phyloP scores from a whole-genome alignment of 495 filamentous ascomycete species.

The Penicillium verhagenii region DNA sequence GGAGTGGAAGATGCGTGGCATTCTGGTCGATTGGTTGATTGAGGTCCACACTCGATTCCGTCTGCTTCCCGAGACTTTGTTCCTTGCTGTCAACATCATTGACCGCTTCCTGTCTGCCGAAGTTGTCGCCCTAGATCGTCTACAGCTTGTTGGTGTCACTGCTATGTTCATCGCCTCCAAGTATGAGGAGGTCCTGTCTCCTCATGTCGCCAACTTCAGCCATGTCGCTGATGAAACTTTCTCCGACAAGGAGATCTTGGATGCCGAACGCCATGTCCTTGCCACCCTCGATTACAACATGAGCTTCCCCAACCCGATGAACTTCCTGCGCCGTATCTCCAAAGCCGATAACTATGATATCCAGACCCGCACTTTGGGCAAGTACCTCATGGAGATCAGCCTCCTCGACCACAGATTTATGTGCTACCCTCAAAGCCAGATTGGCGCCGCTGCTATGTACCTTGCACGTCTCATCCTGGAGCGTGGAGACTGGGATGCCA shows the following conservation, averaged over 20 bases:
- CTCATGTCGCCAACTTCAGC: constrained; percentile 94
- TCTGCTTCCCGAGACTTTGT: constrained; percentile 94
- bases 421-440: constrained; percentile 77
- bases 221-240: constrained; percentile 97
- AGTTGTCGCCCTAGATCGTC: constrained; percentile 88
- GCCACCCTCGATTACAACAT: constrained; percentile 92
- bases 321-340: constrained; percentile 96
- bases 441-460: constrained; percentile 94
- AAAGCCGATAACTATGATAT: constrained; percentile 99
- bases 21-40: constrained; percentile 96
- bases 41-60: constrained; percentile 98
- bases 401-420: constrained; percentile 92
- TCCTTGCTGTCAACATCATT: constrained; percentile 96
- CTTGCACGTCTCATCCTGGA: constrained; percentile 84
- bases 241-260: constrained; percentile 92
- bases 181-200: constrained; percentile 96
- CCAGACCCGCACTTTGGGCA: constrained; percentile 91
- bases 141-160: constrained; percentile 94
- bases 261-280: constrained; percentile 91
- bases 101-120: constrained; percentile 94
- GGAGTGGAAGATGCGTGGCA: constrained; percentile 98
- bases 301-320: constrained; percentile 99
- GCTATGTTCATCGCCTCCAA: constrained; percentile 99
- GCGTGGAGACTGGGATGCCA: constrained; percentile 87
- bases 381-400: constrained; percentile 98